Base-by-base conservation (phyloP, 495 filamentous ascomycete genomes). In the Aspergillus diversus region DNA sequence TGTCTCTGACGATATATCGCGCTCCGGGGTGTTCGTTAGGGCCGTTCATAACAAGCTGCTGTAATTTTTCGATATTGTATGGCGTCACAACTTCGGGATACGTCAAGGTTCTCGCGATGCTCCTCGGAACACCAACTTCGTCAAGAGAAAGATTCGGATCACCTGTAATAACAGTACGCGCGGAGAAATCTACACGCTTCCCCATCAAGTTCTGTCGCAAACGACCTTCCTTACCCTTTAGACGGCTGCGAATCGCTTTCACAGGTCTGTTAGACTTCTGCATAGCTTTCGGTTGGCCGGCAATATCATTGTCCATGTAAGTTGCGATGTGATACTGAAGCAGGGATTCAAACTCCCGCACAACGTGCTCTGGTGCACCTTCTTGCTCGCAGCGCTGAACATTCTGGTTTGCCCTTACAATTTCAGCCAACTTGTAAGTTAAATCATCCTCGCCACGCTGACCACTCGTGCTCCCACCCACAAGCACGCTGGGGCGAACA, bases 241-340 rank as follows among this genome's bases (percentile, higher is more conserved):
- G 78, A 79, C 95, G 92, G 63, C 91, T 93, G 55, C 95, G 92
- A 66, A 99, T 93, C 31, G 93, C 90, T 80, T 99, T 99, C 63
- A 99, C 90, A 0, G 95, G 93, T 64, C 95, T 84, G 43, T 96
- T 96, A 43, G 91, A 94, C 77, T 99, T 99, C 71, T 98, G 96
- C 73, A 98, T 80, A 5, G 95, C 96, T 73, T 96, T 94, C 0
- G 95, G 95, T 64, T 95, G 90, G 51, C 94, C 94, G 59, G 96
- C 95, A 74, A 97, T 97, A 71, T 98, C 93, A 69, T 99, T 99
- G 71, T 98, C 95, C 95, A 99, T 99, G 77, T 97, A 94, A 7
- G 95, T 99, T 8, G 95, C 95, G 49, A 98, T 93, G 69, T 99
- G 95, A 73, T 95, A 99, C 67, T 99, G 95, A n/a, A 99, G 78